Evolutionary conservation across 495 filamentous ascomycete genomes (phyloP).

Genomic region (Pyrenopolyporus hunteri): DNA sequence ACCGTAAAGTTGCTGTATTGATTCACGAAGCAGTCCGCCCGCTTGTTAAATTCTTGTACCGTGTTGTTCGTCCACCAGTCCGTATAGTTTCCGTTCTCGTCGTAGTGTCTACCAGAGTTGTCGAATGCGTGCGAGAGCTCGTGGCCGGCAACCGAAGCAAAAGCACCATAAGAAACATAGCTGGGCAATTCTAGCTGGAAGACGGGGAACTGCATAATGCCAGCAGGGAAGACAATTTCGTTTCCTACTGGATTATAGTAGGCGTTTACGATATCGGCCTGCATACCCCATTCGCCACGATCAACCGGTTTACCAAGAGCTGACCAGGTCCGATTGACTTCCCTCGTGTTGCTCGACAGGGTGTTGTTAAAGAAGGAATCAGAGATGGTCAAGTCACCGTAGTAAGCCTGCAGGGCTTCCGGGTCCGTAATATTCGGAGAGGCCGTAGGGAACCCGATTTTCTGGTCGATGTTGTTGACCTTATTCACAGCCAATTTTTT

Average conservation of each 20-base stretch:
- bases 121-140: slow-evolving; percentile 80
- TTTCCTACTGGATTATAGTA: slow-evolving; percentile 36
- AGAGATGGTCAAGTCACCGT: slow-evolving; percentile 60
- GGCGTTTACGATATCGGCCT: slow-evolving; percentile 55
- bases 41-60: slow-evolving; percentile 64
- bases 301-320: slow-evolving; percentile 66
- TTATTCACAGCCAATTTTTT: slow-evolving; percentile 68
- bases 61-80: slow-evolving; percentile 76
- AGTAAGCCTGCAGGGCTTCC: slow-evolving; percentile 62
- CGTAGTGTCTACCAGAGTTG: slow-evolving; percentile 69
- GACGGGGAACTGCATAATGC: slow-evolving; percentile 73
- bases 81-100: slow-evolving; percentile 68
- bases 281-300: slow-evolving; percentile 68
- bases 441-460: slow-evolving; percentile 75
- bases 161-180: slow-evolving; percentile 73
- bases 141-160: slow-evolving; percentile 74
- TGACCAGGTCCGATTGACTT: slow-evolving; percentile 59
- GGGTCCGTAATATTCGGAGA: slow-evolving; percentile 68
- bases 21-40: slow-evolving; percentile 72
- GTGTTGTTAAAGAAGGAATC: slow-evolving; percentile 66
- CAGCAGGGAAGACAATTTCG: slow-evolving; percentile 66
- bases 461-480: slow-evolving; percentile 72
- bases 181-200: slow-evolving; percentile 67
- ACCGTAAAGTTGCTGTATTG: slow-evolving; percentile 72
- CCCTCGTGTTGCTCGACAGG: slow-evolving; percentile 56